These are phyloP conservation scores for Wickerhamiella sorbophila DNA, from an alignment of 805 yeast species.

Conservation along the genomic window DNA sequence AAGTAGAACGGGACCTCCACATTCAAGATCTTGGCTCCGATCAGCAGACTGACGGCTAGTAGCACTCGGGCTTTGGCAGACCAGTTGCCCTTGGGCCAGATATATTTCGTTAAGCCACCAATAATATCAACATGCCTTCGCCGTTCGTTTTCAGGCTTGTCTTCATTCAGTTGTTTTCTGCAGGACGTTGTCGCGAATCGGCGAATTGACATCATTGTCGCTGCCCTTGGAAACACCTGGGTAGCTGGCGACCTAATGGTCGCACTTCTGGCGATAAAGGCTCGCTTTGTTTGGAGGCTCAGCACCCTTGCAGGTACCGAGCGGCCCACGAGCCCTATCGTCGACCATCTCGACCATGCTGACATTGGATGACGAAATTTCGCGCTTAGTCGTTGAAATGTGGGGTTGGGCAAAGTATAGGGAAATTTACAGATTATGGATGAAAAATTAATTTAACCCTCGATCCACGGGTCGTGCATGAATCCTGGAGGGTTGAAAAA, in stretches of 20 bases:
- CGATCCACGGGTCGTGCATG: background rate
- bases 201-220: too few species aligned
- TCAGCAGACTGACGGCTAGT: constrained; percentile 55
- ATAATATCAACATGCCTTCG: constrained; percentile 12
- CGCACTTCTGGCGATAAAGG: background rate
- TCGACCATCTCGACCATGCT: too few species aligned
- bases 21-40: constrained; percentile 71
- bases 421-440: too few species aligned
- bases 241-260: background rate
- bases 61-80: constrained; percentile 52
- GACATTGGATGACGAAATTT: too few species aligned
- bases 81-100: constrained; percentile 26
- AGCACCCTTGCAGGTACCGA: too few species aligned
- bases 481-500: constrained; percentile 5
- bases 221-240: background rate
- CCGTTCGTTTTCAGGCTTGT: background rate
- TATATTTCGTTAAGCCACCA: constrained; percentile 19
- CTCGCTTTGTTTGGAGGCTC: background rate
- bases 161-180: background rate
- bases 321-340: too few species aligned
- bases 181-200: constrained; percentile 3
- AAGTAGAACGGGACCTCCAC: constrained; percentile 95
- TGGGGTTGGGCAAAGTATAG: too few species aligned
- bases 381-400: too few species aligned
- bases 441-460: too few species aligned